phyloP scores from a whole-genome alignment of 768 basidiomycete species.

The Suillus variegatus region DNA sequence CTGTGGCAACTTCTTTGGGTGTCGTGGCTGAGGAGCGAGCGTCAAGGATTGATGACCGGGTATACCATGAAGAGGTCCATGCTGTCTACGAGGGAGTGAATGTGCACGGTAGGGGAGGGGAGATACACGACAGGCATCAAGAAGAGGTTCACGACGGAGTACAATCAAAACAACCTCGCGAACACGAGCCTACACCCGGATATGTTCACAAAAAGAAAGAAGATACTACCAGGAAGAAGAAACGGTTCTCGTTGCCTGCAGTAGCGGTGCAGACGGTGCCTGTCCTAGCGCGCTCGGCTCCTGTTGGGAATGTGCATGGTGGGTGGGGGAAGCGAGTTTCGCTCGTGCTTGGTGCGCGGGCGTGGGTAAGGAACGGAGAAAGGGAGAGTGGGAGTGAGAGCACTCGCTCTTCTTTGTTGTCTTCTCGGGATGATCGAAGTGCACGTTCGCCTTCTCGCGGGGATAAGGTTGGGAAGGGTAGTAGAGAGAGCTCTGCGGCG shows the following conservation, averaged over 20 bases:
- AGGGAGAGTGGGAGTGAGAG: conserved; percentile 18
- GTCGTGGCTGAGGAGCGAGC: conserved; percentile 7
- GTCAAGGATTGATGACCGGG: background rate
- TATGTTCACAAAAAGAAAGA: conserved; percentile 36
- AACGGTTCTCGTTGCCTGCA: conserved; percentile 78
- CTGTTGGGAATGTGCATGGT: conserved; percentile 18
- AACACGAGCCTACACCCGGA: background rate
- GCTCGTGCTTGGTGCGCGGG: conserved; percentile 50
- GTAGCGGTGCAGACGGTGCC: conserved; percentile 72
- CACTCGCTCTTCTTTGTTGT: background rate
- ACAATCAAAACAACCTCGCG: background rate
- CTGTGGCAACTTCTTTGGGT: conserved; percentile 30
- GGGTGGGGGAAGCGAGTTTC: conserved; percentile 52
- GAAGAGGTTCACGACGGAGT: background rate
- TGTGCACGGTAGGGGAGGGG: background rate
- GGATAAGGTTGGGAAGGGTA: conserved; percentile 20
- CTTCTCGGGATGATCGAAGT: background rate
- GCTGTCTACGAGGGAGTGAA: background rate
- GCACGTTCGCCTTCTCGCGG: background rate
- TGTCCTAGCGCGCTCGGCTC: conserved; percentile 59
- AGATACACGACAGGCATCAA: background rate
- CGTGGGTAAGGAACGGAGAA: conserved; percentile 22
- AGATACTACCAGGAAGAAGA: conserved; percentile 61
- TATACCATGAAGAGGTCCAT: conserved; percentile 15
- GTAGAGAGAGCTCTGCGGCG: conserved; percentile 30